Evolutionary conservation across 352 stramenopile genomes (phyloP).

Genomic region (Peronospora farinosa): DNA sequence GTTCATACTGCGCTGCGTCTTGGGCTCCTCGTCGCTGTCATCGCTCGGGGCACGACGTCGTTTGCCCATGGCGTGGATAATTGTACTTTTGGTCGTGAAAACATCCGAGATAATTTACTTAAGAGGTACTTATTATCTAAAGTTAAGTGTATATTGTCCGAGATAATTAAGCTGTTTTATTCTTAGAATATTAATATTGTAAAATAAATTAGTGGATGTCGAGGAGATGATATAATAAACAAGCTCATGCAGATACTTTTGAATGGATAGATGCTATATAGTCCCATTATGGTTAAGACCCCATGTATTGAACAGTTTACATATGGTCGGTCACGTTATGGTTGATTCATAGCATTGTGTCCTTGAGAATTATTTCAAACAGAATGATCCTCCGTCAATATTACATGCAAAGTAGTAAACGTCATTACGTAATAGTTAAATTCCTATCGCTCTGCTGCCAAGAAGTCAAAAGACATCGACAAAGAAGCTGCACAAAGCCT

Average conservation of each 20-base stretch:
- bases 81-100: neutral
- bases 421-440: constrained; percentile 22
- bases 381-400: constrained; percentile 14
- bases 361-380: constrained; percentile 17
- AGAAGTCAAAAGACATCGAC: neutral
- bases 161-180: neutral
- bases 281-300: constrained; percentile 10
- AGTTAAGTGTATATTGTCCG: neutral
- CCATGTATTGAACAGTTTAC: constrained; percentile 1
- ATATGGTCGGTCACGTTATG: constrained; percentile 3
- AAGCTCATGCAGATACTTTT: constrained; percentile 36
- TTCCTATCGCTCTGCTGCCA: constrained; percentile 9
- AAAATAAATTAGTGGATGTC: neutral
- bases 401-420: constrained; percentile 5
- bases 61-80: constrained; percentile 6
- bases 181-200: too few species aligned
- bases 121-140: neutral
- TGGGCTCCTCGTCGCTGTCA: constrained; percentile 21
- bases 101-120: neutral
- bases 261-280: constrained; percentile 16
- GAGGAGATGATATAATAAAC: constrained; percentile 28
- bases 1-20: constrained; percentile 8
- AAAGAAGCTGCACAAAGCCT: too few species aligned
- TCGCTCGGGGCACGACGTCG: constrained; percentile 7
- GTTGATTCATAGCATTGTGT: constrained; percentile 12